Percentiles rank a stretch among this genome's conserved stretches.
Conservation (phyloP, 139 green algal species). For the Chlamydomonas sphaeroides region DNA sequence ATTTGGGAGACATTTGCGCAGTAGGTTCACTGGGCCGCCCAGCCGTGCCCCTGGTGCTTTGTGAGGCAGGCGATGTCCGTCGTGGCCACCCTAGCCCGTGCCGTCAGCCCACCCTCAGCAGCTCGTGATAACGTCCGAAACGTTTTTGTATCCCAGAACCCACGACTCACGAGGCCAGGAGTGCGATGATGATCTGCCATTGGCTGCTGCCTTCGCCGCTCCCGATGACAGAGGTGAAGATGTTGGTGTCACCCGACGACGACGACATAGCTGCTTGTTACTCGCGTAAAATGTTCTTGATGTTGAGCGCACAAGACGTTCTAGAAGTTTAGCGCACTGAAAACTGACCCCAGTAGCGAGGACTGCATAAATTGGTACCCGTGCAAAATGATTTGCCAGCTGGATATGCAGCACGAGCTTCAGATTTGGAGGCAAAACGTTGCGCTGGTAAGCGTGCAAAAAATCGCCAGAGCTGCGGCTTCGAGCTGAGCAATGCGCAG, state of each 20-base stretch:
- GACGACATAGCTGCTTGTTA: neutral
- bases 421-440: no score
- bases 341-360: no score
- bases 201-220: neutral
- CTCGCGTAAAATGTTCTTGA: neutral
- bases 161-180: conserved; percentile 5
- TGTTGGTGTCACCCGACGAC: no score
- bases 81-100: no score
- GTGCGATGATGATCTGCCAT: conserved; percentile 27
- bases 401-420: no score
- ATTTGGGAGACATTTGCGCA: neutral
- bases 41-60: neutral
- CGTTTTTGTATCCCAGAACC: neutral
- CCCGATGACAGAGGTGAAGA: conserved; percentile 1
- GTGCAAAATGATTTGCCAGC: no score
- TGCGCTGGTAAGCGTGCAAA: no score
- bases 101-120: no score
- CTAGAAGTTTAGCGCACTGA: neutral
- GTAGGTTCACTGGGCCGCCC: neutral
- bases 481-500: no score
- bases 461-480: no score
- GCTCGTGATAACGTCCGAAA: no score
- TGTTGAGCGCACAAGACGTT: neutral
- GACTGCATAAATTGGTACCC: no score
- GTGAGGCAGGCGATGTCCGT: neutral